phyloP scores from a whole-genome alignment of 169 alveolate species.

The Plasmodium gonderi region DNA sequence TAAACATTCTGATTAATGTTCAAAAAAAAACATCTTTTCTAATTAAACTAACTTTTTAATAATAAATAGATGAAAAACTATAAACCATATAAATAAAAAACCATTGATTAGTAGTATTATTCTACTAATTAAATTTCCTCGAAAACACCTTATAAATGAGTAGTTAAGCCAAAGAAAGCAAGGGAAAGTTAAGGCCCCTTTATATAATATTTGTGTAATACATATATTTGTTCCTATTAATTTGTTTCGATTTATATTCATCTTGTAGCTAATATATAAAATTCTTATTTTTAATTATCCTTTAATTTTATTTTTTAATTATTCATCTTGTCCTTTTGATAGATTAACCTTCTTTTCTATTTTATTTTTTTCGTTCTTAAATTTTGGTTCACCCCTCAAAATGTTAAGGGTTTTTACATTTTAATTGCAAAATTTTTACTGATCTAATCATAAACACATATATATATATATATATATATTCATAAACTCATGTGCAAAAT shows the following conservation, averaged over 20 bases:
- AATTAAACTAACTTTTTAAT: neutral
- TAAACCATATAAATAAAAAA: neutral
- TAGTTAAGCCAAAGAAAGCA: neutral
- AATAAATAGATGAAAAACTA: neutral
- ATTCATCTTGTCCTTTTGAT: neutral
- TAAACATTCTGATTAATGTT: no score
- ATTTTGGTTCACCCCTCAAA: no score
- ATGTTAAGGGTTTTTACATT: neutral
- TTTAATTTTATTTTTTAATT: neutral
- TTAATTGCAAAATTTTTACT: neutral
- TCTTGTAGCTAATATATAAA: neutral
- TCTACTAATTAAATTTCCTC: neutral
- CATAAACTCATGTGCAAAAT: neutral
- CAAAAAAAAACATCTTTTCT: no score
- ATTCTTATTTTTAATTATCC: no score
- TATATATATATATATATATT: neutral
- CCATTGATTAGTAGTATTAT: neutral
- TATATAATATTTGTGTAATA: neutral
- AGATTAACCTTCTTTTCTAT: neutral
- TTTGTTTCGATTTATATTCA: neutral
- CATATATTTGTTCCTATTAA: neutral
- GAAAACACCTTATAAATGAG: neutral
- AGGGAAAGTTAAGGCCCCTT: neutral
- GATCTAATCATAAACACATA: no score
- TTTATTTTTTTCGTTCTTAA: no score